phyloP scores from a whole-genome alignment of 2,329 filamentous ascomycete genomes.

The Fusarium sp. region DNA sequence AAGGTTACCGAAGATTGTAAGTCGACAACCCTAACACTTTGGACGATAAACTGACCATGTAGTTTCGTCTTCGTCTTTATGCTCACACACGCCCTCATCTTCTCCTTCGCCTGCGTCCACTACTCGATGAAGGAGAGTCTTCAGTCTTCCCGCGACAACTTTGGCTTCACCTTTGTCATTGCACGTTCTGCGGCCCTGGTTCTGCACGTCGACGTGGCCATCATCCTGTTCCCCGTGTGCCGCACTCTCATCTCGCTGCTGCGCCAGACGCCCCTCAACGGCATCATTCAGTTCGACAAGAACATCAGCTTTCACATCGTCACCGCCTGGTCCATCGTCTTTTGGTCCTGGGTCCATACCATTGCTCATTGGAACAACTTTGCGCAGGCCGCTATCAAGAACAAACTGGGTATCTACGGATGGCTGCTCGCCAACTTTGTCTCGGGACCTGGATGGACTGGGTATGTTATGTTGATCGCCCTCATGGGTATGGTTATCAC shows the following conservation, averaged over 20 bases:
- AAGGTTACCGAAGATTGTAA: slow-evolving; percentile 84
- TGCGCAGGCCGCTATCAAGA: slow-evolving; percentile 78
- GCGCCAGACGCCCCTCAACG: slow-evolving; percentile 84
- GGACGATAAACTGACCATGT: background rate
- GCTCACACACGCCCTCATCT: slow-evolving; percentile 79
- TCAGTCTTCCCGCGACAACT: slow-evolving; percentile 72
- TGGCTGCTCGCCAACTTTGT: slow-evolving; percentile 82
- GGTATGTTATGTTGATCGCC: slow-evolving; percentile 84
- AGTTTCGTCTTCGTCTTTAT: slow-evolving; percentile 82
- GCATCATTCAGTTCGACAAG: slow-evolving; percentile 90
- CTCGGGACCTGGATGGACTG: slow-evolving; percentile 86
- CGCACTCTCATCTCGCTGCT: slow-evolving; percentile 85
- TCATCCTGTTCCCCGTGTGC: slow-evolving; percentile 86
- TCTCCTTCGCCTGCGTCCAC: slow-evolving; percentile 83
- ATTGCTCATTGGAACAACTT: slow-evolving; percentile 91
- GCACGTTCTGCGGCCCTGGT: slow-evolving; percentile 81
- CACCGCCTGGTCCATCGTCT: slow-evolving; percentile 88
- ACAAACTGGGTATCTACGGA: slow-evolving; percentile 82
- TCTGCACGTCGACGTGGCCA: slow-evolving; percentile 83
- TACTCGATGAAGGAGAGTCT: slow-evolving; percentile 84
- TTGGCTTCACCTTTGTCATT: slow-evolving; percentile 82
- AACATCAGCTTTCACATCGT: slow-evolving; percentile 90
- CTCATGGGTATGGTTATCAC: slow-evolving; percentile 84
- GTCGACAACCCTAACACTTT: slow-evolving; percentile 47
- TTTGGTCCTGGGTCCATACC: slow-evolving; percentile 89